Base-by-base conservation (phyloP, 495 filamentous ascomycete species). In the Emericellopsis terricola region DNA sequence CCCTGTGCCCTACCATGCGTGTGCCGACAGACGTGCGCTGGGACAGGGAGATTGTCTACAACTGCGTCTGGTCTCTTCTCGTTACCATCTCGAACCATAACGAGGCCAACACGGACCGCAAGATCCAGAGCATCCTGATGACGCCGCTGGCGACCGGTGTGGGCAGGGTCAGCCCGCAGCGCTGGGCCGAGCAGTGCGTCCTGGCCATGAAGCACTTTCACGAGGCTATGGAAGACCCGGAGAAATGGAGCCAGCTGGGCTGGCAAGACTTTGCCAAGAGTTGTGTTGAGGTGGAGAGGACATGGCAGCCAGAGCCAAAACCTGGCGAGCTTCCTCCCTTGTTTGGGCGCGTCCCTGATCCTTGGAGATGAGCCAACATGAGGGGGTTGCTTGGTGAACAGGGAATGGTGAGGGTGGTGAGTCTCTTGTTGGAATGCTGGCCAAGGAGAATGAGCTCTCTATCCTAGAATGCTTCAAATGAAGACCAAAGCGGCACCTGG, bases 31-130 rank as follows among this genome's bases (percentile, higher is more conserved):
- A 47, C 34, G 58, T 51, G 15, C 28, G 13, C 13, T 69, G 65
- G 64, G 58, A 69, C 40, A 56, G 59, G 2, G 65, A 68, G 45
- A 49, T 69, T n/a, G 57, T 67, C 14, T 68, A 64, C 38, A 56
- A 68, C 43, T 63, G 65, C 48, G 42, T 61, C 1, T 68, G 65
- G 65, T 59, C 57, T 41, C 37, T 69, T 40, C 24, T 69, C 27
- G 56, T 51, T 43, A 46, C 55, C 36, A 37, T 68, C 15, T 59
- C 65, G 34, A 50, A 55, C 8, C 51, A 54, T 39, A 68, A 69
- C 45, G 11, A 24, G 2, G 18, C 10, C 8, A 11, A 26, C 23
- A 11, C 6, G 13, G 13, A 35, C n/a, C 33, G 33, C 4, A 40
- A 43, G 45, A 65, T 68, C 37, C 37, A 46, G 10, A 48, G 42